A percentile compares a stretch with the other conserved stretches of the same genome.
phyloP scores from a whole-genome alignment of 352 stramenopile species.

The Phytophthora quininea region DNA sequence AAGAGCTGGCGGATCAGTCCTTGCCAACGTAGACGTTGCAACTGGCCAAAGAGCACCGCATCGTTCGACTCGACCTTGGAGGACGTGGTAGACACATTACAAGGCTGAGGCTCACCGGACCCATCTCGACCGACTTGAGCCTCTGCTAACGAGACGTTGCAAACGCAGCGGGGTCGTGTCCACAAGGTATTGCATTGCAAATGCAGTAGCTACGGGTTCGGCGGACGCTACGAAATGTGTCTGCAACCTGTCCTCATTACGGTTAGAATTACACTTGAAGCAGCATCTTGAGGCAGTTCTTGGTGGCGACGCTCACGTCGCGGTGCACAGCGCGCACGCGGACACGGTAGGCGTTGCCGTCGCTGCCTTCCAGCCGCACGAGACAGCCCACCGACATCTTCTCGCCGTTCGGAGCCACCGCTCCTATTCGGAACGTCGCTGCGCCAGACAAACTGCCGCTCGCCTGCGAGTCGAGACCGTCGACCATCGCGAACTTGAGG shows the following conservation, averaged over 20 bases:
- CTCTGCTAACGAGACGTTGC: constrained; percentile 8
- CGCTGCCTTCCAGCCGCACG: constrained; percentile 90
- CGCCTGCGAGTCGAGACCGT: constrained; percentile 63
- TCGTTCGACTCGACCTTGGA: too few relatives aligned
- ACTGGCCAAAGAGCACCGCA: not conserved
- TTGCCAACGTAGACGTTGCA: not conserved
- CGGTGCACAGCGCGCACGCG: constrained; percentile 93
- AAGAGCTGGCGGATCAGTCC: not conserved
- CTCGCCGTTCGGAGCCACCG: constrained; percentile 88
- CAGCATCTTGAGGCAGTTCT: constrained; percentile 70
- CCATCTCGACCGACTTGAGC: constrained; percentile 2
- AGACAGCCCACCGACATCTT: constrained; percentile 95
- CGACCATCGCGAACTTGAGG: constrained; percentile 91
- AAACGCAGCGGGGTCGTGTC: not conserved
- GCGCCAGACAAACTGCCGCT: constrained; percentile 91
- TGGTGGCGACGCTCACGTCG: constrained; percentile 72
- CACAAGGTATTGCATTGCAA: constrained; percentile 2
- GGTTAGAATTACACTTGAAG: constrained; percentile 31
- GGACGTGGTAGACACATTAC: too few relatives aligned
- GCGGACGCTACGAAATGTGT: not conserved
- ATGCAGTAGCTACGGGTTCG: constrained; percentile 12
- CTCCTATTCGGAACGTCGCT: constrained; percentile 91
- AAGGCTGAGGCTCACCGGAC: too few relatives aligned
- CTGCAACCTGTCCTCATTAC: constrained; percentile 13
- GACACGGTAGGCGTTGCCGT: constrained; percentile 85